Evolutionary conservation across 352 stramenopile species (phyloP).

Genomic region (Nothophytophthora sp.): DNA sequence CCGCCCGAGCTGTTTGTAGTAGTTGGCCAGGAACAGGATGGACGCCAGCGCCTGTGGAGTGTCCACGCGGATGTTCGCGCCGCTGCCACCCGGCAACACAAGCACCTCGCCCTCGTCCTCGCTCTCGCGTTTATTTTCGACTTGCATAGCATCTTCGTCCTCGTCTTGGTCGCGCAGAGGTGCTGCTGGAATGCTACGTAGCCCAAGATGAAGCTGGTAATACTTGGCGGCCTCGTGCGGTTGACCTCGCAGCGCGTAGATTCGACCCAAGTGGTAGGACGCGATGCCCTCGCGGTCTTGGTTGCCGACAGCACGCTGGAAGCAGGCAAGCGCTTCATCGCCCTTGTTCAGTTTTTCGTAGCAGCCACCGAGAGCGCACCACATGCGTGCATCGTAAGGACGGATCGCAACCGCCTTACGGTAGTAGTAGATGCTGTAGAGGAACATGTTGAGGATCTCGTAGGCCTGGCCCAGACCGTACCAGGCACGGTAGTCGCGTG

Average conservation of each 20-base stretch:
- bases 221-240: slow-evolving; percentile 71
- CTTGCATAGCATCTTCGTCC: slow-evolving; percentile 1
- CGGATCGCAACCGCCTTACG: slow-evolving; percentile 95
- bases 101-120: slow-evolving; percentile 23
- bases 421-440: slow-evolving; percentile 99
- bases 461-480: slow-evolving; percentile 99
- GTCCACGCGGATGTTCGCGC: slow-evolving; percentile 54
- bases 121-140: not conserved
- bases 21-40: slow-evolving; percentile 81
- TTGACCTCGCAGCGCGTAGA: slow-evolving; percentile 49
- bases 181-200: slow-evolving; percentile 31
- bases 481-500: slow-evolving; percentile 97
- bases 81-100: slow-evolving; percentile 24
- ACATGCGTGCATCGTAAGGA: slow-evolving; percentile 98
- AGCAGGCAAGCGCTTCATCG: slow-evolving; percentile 75
- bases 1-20: slow-evolving; percentile 72
- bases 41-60: slow-evolving; percentile 61
- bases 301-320: slow-evolving; percentile 74
- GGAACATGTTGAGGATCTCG: slow-evolving; percentile 98
- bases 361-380: slow-evolving; percentile 93
- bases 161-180: slow-evolving; percentile 20
- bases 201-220: slow-evolving; percentile 67
- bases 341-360: slow-evolving; percentile 78
- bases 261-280: slow-evolving; percentile 65
- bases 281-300: slow-evolving; percentile 76